Evolutionary conservation across 2,329 filamentous ascomycete species (phyloP), one percentile per base, ranked within the genome.

Genomic region (Diplodia mutila): DNA sequence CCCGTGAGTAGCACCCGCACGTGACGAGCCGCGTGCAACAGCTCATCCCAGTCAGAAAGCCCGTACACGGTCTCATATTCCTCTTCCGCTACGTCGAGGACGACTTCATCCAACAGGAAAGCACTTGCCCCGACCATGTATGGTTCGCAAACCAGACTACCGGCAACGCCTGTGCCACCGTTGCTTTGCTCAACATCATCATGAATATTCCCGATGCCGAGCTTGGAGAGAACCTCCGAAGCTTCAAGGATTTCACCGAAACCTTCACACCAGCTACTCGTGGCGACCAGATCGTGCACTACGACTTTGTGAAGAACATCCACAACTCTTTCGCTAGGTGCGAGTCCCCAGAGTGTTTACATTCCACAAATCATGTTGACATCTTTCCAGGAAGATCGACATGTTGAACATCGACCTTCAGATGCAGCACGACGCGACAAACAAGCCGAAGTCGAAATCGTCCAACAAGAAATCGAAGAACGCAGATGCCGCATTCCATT

Each of bases 81-180:
- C 85, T 97, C 1, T 97, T 93, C 73, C 87, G 90, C 68, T 97
- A 83, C 69, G 84, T 86, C 34, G 85, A 83, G 4, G 79, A 83
- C 6, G 81, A 82, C 46, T 68, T 69, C n/a, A 84, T 87, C 66
- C 76, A 80, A 5, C 76, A 77, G 71, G 86, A 81, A 73, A 80
- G 84, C 67, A 82, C 85, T 69, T 89, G 86, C 70, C 89, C 89
- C 0, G 81, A 87, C 3, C 81, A 87, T 34, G 83, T 98, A 21
- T 99, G 95, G 94, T 98, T 97, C 77, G 93, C 94, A 32, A 97
- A 97, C 74, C 94, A 97, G 90, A 93, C 91, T 0, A 90, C 89
- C 0, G 85, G 87, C 66, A 97, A 97, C 78, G 90, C 93, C 29
- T 99, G 95, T 79, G 95, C 93, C 23, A 95, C 92, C n/a, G 88